A percentile compares a stretch with the other conserved stretches of the same genome.
These are phyloP conservation scores for Chlorella vulgaris DNA, from an alignment of 139 green algal species.

Conservation along the genomic window DNA sequence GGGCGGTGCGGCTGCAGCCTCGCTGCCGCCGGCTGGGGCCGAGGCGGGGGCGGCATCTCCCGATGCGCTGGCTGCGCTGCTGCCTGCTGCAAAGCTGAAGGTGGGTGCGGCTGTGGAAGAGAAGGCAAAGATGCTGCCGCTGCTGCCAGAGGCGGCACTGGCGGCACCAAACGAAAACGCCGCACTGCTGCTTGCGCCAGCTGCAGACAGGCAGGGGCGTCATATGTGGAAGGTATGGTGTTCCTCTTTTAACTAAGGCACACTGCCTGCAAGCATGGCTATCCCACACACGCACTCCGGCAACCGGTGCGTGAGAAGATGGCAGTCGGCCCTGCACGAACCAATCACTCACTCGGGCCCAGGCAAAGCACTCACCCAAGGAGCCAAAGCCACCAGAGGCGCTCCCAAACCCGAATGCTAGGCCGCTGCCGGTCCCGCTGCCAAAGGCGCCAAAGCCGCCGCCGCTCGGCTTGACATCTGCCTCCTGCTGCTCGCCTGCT, in stretches of 20 bases:
- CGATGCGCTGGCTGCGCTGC: background rate
- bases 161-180: slow-evolving; percentile 42
- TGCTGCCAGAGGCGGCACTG: background rate
- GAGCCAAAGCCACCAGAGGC: slow-evolving; percentile 34
- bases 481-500: background rate
- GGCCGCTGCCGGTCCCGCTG: background rate
- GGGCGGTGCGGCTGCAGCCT: background rate
- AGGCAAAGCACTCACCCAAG: slow-evolving; percentile 5
- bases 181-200: background rate
- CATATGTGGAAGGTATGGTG: background rate
- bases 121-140: slow-evolving; percentile 27
- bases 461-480: background rate
- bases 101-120: background rate
- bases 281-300: too few relatives aligned
- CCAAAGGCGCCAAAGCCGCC: slow-evolving; percentile 33
- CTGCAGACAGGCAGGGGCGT: background rate
- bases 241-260: too few relatives aligned
- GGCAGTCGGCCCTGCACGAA: too few relatives aligned
- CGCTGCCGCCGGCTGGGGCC: background rate
- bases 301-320: too few relatives aligned
- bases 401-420: slow-evolving; percentile 9
- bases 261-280: too few relatives aligned
- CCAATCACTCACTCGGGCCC: background rate
- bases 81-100: slow-evolving; percentile 20
- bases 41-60: background rate